Conservation (phyloP, 2,329 filamentous ascomycete genomes). For the Westerdykella sp. region DNA sequence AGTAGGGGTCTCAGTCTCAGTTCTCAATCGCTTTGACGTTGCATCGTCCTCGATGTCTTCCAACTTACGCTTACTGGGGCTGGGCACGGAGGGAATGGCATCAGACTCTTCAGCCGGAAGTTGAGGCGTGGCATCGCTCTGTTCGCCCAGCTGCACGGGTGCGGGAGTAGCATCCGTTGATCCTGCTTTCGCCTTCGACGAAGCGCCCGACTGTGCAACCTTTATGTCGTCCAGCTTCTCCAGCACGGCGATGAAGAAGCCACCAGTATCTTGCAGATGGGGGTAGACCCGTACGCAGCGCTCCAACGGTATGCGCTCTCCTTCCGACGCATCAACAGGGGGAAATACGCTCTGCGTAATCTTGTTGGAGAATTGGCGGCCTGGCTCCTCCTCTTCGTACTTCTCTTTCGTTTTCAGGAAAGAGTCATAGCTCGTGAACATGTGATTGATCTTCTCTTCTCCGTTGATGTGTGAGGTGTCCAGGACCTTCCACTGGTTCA, state of each 20-base stretch:
- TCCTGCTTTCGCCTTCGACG: constrained; percentile 13
- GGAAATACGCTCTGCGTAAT: constrained; percentile 83
- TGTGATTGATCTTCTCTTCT: constrained; percentile 64
- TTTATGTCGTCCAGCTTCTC: constrained; percentile 74
- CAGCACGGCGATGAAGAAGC: constrained; percentile 93
- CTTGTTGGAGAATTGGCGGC: constrained; percentile 43
- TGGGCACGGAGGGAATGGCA: background rate
- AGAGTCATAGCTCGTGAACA: constrained; percentile 77
- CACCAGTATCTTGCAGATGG: constrained; percentile 91
- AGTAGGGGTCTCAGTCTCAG: constrained; percentile 17
- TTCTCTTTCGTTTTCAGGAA: constrained; percentile 64
- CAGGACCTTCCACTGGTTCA: constrained; percentile 84
- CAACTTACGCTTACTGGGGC: constrained; percentile 36
- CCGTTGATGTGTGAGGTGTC: constrained; percentile 25
- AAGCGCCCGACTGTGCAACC: constrained; percentile 23
- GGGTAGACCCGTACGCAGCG: constrained; percentile 91
- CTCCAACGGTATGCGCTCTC: constrained; percentile 66
- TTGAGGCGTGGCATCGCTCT: background rate
- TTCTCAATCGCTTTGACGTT: constrained; percentile 31
- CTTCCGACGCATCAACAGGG: constrained; percentile 48
- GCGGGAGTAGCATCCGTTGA: constrained; percentile 3
- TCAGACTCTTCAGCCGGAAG: constrained; percentile 6
- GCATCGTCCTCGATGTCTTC: constrained; percentile 30
- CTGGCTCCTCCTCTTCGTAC: constrained; percentile 53
- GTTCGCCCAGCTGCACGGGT: constrained; percentile 42